Conservation (phyloP, 164 flowering plant species). For the Tinospora cordifolia region DNA sequence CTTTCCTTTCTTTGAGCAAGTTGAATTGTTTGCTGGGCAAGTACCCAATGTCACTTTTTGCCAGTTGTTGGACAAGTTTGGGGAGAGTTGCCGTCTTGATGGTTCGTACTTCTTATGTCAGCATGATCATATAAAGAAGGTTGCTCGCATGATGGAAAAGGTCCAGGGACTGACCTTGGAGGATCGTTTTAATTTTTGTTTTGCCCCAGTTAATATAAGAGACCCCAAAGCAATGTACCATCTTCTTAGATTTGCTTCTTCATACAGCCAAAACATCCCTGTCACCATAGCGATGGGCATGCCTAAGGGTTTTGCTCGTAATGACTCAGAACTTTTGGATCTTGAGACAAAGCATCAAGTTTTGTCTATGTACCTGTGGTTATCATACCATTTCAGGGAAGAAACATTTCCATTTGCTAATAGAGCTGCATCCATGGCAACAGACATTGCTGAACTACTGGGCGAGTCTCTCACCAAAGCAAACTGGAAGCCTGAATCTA, state of each 20-base stretch:
- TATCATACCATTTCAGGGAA: conserved; percentile 64
- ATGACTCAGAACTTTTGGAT: conserved; percentile 78
- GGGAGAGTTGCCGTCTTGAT: conserved; percentile 73
- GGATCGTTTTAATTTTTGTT: conserved; percentile 92
- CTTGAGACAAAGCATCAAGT: conserved; percentile 92
- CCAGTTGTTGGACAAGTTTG: conserved; percentile 73
- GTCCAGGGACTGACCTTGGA: conserved; percentile 67
- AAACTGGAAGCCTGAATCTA: conserved; percentile 74
- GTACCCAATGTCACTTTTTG: conserved; percentile 44
- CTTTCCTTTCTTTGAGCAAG: conserved; percentile 87
- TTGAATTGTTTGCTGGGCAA: conserved; percentile 82
- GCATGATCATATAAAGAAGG: conserved; percentile 69
- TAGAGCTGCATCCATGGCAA: conserved; percentile 76
- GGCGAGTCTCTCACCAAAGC: conserved; percentile 72
- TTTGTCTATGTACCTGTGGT: conserved; percentile 83
- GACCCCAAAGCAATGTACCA: conserved; percentile 96
- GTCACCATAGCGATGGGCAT: conserved; percentile 90
- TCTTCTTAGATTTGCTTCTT: conserved; percentile 66
- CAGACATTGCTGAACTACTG: conserved; percentile 63
- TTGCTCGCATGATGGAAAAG: conserved; percentile 83
- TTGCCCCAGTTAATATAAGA: conserved; percentile 85
- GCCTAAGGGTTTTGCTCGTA: conserved; percentile 70
- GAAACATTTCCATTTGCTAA: conserved; percentile 63
- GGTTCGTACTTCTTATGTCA: conserved; percentile 75
- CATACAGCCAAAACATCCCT: conserved; percentile 60